Base-by-base conservation (phyloP, 805 yeast species). In the Suhomyces sp. region DNA sequence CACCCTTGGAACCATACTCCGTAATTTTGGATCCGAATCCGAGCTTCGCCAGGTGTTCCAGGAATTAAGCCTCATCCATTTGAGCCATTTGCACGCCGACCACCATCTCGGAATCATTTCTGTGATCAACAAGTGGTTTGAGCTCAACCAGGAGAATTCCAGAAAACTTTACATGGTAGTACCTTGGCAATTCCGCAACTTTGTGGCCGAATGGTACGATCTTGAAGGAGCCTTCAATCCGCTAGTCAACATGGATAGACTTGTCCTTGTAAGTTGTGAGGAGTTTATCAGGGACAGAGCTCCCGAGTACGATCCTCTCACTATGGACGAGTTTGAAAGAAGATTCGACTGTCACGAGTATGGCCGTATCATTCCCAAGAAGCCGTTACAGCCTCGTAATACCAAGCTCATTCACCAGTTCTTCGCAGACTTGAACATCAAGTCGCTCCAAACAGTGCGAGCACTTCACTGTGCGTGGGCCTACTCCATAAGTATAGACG, bases 71-170 rank as follows among this genome's bases (percentile, higher is more conserved):
- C 53, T 89, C 50, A 73, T 93, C 19, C 88, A 82, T 62, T 72
- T 94, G 50, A 87, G 96, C 60, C 99, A 94, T 74, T 74, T 93
- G 60, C 99, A 94, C 69, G 99, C 98, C 0, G 99, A 94, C 66
- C 99, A 94, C 67, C 97, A 93, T 68, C 72, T 94, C 42, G 99
- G 99, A 0, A 76, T 88, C 5, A 71, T 87, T 7, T 80, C 90
- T 5, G 67, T 94, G 3, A 74, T 94, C 26, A 74, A 77, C 38
- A 83, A 82, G 57, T 92, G 97, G 96, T 75, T 80, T 53, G 64
- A 68, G 31, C 65, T 71, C 12, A 74, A 80, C 54, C 57, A 68
- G 12, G 60, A 70, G 4, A 52, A 61, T 15, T 29, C 33, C n/a
- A 64, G 62, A 36, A 71, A 67, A 19, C 69, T 93, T 9, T 82